phyloP scores from a whole-genome alignment of 371 early-diverging fungal genomes.

The Cladochytrium tenue region DNA sequence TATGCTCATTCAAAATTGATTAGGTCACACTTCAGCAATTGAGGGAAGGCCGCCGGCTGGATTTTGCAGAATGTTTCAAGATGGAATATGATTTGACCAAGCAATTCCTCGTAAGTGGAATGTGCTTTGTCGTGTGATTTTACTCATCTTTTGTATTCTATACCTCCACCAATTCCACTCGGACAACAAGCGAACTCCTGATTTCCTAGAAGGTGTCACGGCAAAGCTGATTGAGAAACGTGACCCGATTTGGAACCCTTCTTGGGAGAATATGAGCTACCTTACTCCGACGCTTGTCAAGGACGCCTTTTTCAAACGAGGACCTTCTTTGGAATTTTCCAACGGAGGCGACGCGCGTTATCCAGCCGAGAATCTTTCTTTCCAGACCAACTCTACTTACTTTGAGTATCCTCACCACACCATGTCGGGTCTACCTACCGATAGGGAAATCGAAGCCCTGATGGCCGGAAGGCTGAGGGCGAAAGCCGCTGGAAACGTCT shows the following conservation, averaged over 20 bases:
- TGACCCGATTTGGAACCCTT: constrained; percentile 78
- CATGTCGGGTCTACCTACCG: constrained; percentile 75
- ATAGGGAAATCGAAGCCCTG: constrained; percentile 67
- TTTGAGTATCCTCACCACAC: constrained; percentile 70
- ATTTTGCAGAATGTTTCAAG: constrained; percentile 77
- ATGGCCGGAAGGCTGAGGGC: constrained; percentile 50
- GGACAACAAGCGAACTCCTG: constrained; percentile 70
- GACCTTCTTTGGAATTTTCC: background rate
- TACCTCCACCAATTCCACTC: background rate
- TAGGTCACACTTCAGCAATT: constrained; percentile 80
- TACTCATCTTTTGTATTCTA: no score
- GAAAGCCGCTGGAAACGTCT: constrained; percentile 63
- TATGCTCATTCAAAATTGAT: no score
- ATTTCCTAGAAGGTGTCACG: constrained; percentile 87
- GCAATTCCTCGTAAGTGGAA: constrained; percentile 75
- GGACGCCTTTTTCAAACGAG: constrained; percentile 49
- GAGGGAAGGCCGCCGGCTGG: constrained; percentile 67
- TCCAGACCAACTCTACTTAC: constrained; percentile 30
- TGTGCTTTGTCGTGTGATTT: constrained; percentile 8
- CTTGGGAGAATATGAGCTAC: constrained; percentile 21
- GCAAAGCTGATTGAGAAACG: constrained; percentile 73
- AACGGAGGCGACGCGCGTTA: constrained; percentile 5
- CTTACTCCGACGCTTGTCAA: constrained; percentile 58
- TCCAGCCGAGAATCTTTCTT: constrained; percentile 15
- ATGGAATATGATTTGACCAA: constrained; percentile 84